Conservation (phyloP, 176 grass and related monocot genomes). For the sorghum (Sorghum bicolor) region Sorghum_bicolor_NCBIv3 NC_012870.2:20597501-20598000, state of each 20-base stretch:
- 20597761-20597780: conserved; percentile 90
- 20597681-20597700: neutral
- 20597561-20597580: conserved; percentile 40
- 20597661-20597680: neutral
- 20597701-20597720: conserved; percentile 56
- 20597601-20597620: neutral
- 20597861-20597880: neutral
- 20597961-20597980: neutral
- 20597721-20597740: conserved; percentile 82
- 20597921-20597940: neutral
- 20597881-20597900: neutral
- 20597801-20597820: conserved; percentile 49
- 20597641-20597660: conserved; percentile 3
- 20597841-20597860: conserved; percentile 27
- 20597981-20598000: neutral
- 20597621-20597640: neutral
- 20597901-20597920: neutral
- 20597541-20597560: conserved; percentile 86
- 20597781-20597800: conserved; percentile 94
- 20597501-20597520: conserved; percentile 85
- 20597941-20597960: conserved; percentile 5
- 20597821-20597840: conserved; percentile 69
- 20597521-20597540: conserved; percentile 65
- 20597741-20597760: conserved; percentile 78
- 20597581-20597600: conserved; percentile 9